Conservation (phyloP, 257 asterid species). For the Plantago ovata region DNA sequence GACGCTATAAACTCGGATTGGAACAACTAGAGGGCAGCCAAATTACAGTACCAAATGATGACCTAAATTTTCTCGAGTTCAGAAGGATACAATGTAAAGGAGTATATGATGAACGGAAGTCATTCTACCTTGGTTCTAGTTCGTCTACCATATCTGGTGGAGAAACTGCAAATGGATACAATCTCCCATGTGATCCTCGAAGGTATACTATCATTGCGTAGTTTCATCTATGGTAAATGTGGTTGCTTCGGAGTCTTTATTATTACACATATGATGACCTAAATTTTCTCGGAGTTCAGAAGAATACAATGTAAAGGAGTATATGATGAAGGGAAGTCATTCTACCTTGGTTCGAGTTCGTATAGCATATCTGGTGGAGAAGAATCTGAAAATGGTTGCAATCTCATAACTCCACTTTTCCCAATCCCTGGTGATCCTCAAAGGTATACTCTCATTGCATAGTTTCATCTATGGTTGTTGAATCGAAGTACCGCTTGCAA, state of each 20-base stretch:
- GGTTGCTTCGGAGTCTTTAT: too few species aligned
- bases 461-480: too few species aligned
- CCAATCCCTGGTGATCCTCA: conserved; percentile 51
- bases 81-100: conserved; percentile 75
- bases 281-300: conserved; percentile 66
- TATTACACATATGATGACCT: conserved; percentile 30
- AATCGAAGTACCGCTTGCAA: too few species aligned
- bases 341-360: conserved; percentile 81
- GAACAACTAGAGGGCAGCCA: conserved; percentile 60
- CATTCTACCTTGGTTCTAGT: conserved; percentile 82
- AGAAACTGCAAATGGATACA: conserved; percentile 90
- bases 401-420: too few species aligned
- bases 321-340: conserved; percentile 74
- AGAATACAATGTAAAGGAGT: conserved; percentile 72
- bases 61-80: conserved; percentile 55
- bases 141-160: conserved; percentile 92
- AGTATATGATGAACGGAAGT: conserved; percentile 67
- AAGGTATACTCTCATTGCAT: conserved; percentile 52
- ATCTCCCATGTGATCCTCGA: conserved; percentile 49
- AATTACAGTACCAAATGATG: conserved; percentile 32
- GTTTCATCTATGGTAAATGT: too few species aligned
- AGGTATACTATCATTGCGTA: conserved; percentile 54
- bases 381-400: conserved; percentile 91
- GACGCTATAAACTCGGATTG: conserved; percentile 52
- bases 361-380: conserved; percentile 91